Evolutionary conservation across 192 early-diverging fungal genomes (phyloP).

Genomic region (Spizellomyces sp.): DNA sequence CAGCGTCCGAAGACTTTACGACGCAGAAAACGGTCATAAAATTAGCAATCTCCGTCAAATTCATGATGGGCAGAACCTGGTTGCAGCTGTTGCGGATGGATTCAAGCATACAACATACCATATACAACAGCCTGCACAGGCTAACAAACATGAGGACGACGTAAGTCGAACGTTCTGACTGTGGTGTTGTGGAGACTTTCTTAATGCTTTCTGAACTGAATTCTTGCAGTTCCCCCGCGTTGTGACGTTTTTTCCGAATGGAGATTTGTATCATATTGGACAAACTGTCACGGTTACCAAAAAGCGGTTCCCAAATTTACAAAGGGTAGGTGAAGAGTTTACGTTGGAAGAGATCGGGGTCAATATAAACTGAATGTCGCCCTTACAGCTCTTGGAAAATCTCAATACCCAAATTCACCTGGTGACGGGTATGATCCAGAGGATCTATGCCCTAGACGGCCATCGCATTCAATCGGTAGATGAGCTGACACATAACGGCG

Average conservation of each 20-base stretch:
- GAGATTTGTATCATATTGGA: constrained; percentile 52
- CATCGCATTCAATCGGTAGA: constrained; percentile 17
- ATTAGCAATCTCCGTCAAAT: constrained; percentile 45
- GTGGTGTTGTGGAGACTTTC: neutral
- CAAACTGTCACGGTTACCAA: constrained; percentile 43
- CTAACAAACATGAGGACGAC: constrained; percentile 9
- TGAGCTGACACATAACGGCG: constrained; percentile 18
- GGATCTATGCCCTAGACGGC: constrained; percentile 38
- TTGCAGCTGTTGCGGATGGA: constrained; percentile 38
- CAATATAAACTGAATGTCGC: neutral
- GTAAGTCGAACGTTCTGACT: constrained; percentile 1
- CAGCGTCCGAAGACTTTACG: constrained; percentile 51
- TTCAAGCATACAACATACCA: constrained; percentile 41
- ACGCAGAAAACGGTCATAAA: constrained; percentile 44
- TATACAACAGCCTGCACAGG: neutral
- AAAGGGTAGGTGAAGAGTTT: constrained; percentile 31
- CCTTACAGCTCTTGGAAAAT: constrained; percentile 46
- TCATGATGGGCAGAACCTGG: constrained; percentile 47
- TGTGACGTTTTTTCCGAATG: constrained; percentile 54
- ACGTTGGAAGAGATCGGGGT: too few relatives aligned
- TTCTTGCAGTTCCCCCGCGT: constrained; percentile 7
- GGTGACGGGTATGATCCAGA: constrained; percentile 36
- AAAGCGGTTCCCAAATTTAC: constrained; percentile 40
- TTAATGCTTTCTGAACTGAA: neutral
- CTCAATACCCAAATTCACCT: constrained; percentile 46